Percentiles rank a stretch among this genome's conserved stretches.
These are phyloP conservation scores for Russula virescens DNA, from an alignment of 768 basidiomycete species.

Conservation along the genomic window DNA sequence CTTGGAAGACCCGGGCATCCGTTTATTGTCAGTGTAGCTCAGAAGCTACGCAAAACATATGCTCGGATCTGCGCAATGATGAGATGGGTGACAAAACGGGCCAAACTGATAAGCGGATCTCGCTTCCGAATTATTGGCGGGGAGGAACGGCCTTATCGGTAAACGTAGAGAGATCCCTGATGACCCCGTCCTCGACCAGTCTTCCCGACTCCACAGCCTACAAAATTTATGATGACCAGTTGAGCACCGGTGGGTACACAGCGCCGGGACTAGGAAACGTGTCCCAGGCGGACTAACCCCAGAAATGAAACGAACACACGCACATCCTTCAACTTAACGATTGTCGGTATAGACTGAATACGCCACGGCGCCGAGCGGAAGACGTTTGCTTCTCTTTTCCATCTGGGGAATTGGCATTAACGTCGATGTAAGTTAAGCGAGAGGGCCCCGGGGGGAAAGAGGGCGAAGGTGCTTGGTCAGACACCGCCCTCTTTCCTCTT, in stretches of 20 bases:
- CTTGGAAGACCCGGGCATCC: neutral
- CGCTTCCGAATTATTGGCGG: neutral
- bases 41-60: neutral
- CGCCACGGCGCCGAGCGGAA: constrained; percentile 63
- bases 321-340: constrained; percentile 56
- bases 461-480: neutral
- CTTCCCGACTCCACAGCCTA: constrained; percentile 22
- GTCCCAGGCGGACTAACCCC: neutral
- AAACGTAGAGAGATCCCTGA: constrained; percentile 10
- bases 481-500: neutral
- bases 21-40: neutral
- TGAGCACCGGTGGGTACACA: neutral
- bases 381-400: constrained; percentile 54
- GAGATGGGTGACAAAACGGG: neutral
- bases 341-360: constrained; percentile 55
- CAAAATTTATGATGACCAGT: neutral
- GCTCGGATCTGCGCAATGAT: neutral
- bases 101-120: neutral
- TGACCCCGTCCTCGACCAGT: constrained; percentile 25
- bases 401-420: constrained; percentile 39
- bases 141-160: neutral
- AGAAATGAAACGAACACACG: constrained; percentile 27
- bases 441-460: neutral
- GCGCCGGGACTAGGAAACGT: neutral
- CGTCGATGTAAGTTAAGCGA: neutral